Evolutionary conservation across 352 stramenopile species (phyloP).

Genomic region (Globisporangium middletonii): DNA sequence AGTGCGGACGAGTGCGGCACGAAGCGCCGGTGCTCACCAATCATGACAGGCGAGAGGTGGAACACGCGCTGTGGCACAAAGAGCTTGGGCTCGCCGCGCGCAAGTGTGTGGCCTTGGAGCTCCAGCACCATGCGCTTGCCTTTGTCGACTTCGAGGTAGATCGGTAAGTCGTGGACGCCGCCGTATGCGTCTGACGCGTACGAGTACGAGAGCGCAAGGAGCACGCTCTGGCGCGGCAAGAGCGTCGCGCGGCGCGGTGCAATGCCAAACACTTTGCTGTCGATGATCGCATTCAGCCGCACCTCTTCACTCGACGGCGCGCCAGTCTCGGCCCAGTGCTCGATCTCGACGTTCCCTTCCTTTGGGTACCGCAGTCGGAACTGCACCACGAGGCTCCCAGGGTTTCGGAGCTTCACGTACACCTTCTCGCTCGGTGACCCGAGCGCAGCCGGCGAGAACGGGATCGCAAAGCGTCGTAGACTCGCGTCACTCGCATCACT

Average conservation of each 20-base stretch:
- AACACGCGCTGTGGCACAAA: slow-evolving; percentile 59
- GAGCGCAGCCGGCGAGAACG: slow-evolving; percentile 73
- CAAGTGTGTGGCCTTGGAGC: slow-evolving; percentile 79
- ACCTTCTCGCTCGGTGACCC: slow-evolving; percentile 49
- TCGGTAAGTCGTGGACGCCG: slow-evolving; percentile 78
- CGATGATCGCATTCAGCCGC: slow-evolving; percentile 72
- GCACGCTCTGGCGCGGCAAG: slow-evolving; percentile 50
- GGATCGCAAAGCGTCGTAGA: slow-evolving; percentile 51
- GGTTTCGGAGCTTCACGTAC: slow-evolving; percentile 83
- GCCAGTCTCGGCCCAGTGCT: slow-evolving; percentile 89
- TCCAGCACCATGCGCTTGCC: slow-evolving; percentile 87
- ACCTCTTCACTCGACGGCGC: slow-evolving; percentile 78
- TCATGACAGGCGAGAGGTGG: slow-evolving; percentile 61
- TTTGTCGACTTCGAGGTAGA: slow-evolving; percentile 86
- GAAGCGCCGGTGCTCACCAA: slow-evolving; percentile 47
- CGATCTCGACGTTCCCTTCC: slow-evolving; percentile 89
- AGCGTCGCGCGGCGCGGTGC: slow-evolving; percentile 46
- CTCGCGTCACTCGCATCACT: slow-evolving; percentile 9
- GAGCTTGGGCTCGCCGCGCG: slow-evolving; percentile 48
- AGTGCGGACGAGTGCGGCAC: slow-evolving; percentile 3
- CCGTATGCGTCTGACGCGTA: slow-evolving; percentile 70
- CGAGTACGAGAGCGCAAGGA: slow-evolving; percentile 61
- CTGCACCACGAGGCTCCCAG: slow-evolving; percentile 73
- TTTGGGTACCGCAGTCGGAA: slow-evolving; percentile 88
- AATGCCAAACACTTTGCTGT: slow-evolving; percentile 70